These are phyloP conservation scores for Trichoderma koningii DNA, from an alignment of 2,329 filamentous ascomycete species.

Conservation along the genomic window DNA sequence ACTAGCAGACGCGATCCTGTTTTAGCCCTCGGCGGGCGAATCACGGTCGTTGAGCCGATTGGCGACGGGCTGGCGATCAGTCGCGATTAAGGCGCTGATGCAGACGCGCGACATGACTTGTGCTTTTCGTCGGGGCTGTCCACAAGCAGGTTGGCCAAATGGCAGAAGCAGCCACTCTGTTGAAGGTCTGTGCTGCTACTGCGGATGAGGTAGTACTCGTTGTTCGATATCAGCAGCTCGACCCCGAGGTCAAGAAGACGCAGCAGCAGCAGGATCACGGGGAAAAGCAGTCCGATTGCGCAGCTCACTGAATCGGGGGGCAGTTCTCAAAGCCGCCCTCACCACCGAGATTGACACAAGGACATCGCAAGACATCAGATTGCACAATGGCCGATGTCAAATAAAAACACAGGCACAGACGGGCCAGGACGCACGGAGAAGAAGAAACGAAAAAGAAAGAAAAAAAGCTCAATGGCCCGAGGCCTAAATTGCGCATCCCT, in stretches of 20 bases:
- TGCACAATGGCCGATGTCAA: too few species aligned
- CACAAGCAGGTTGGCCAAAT: too few species aligned
- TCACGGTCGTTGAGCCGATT: slow-evolving; percentile 26
- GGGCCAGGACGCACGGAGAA: not conserved
- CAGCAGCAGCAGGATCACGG: not conserved
- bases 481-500: slow-evolving; percentile 7
- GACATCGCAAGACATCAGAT: too few species aligned
- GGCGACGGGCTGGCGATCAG: slow-evolving; percentile 25
- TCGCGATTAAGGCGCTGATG: slow-evolving; percentile 17
- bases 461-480: slow-evolving; percentile 6
- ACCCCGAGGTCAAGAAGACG: not conserved
- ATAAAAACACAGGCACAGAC: not conserved
- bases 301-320: not conserved
- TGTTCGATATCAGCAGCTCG: too few species aligned
- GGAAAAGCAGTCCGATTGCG: not conserved
- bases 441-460: too few species aligned
- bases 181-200: too few species aligned
- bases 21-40: slow-evolving; percentile 17
- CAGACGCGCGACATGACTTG: slow-evolving; percentile 13
- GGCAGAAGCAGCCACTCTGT: too few species aligned
- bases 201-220: too few species aligned
- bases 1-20: slow-evolving; percentile 19
- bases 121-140: slow-evolving; percentile 4
- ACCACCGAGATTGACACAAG: not conserved
- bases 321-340: slow-evolving; percentile 1